Percentiles rank a stretch among this genome's conserved stretches.
Evolutionary conservation across 805 yeast species (phyloP).

Genomic region (Maudiozyma bulderi): DNA sequence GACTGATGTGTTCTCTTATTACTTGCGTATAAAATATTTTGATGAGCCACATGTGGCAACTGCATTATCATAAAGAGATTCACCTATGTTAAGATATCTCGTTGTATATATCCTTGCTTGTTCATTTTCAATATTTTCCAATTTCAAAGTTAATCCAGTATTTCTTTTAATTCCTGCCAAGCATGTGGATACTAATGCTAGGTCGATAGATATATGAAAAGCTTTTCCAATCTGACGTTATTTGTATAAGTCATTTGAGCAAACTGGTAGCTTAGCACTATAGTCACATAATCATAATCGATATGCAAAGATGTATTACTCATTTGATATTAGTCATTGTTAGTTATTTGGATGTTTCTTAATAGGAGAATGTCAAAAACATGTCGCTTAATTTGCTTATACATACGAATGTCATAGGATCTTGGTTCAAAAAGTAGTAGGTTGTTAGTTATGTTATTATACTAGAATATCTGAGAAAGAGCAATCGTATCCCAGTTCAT

Average conservation of each 20-base stretch:
- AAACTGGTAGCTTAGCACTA: too few relatives aligned
- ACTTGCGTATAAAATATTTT: slow-evolving; percentile 59
- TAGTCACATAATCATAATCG: too few relatives aligned
- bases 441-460: too few relatives aligned
- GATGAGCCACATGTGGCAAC: slow-evolving; percentile 65
- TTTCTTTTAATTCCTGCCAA: slow-evolving; percentile 65
- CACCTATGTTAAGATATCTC: slow-evolving; percentile 79
- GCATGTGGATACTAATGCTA: slow-evolving; percentile 53
- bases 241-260: not conserved
- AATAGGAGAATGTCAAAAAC: not conserved
- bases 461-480: too few relatives aligned
- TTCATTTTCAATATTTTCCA: slow-evolving; percentile 37
- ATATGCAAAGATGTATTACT: too few relatives aligned
- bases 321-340: too few relatives aligned
- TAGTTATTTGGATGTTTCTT: not conserved
- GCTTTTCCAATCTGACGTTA: slow-evolving; percentile 41
- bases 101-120: slow-evolving; percentile 43
- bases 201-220: slow-evolving; percentile 49
- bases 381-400: too few relatives aligned
- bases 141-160: slow-evolving; percentile 57
- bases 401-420: not conserved
- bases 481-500: too few relatives aligned
- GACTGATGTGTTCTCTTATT: not conserved
- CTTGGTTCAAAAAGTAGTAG: too few relatives aligned
- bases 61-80: slow-evolving; percentile 62